Conservation (phyloP, 805 yeast species). For the Wickerhamomyces bovis region DNA sequence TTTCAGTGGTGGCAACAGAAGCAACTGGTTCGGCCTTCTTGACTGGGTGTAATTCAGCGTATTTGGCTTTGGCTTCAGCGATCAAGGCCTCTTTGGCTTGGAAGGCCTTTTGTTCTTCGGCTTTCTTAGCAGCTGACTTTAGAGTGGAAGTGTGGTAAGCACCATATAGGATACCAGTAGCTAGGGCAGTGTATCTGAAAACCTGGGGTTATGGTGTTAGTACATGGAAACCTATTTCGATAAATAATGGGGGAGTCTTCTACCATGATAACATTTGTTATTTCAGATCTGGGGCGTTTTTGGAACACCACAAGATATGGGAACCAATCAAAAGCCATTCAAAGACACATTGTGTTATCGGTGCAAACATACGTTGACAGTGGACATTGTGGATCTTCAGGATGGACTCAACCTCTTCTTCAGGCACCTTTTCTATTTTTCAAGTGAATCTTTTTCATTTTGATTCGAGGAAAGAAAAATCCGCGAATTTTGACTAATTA, state of each 20-base stretch:
- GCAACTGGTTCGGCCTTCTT: slow-evolving; percentile 22
- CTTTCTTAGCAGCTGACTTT: slow-evolving; percentile 51
- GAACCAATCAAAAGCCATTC: background rate
- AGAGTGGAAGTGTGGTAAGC: slow-evolving; percentile 73
- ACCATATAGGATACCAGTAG: slow-evolving; percentile 85
- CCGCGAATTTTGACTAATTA: background rate
- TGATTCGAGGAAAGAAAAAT: background rate
- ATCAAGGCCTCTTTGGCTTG: slow-evolving; percentile 68
- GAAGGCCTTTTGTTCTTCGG: slow-evolving; percentile 53
- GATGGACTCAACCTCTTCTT: background rate
- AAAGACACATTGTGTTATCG: background rate
- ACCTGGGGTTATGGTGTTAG: slow-evolving; percentile 39
- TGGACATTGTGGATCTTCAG: slow-evolving; percentile 32
- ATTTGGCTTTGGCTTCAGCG: slow-evolving; percentile 84
- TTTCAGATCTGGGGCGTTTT: background rate
- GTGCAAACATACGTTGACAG: slow-evolving; percentile 37
- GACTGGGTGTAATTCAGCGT: slow-evolving; percentile 52
- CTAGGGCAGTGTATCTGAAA: slow-evolving; percentile 88
- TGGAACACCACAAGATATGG: background rate
- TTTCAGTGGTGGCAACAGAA: slow-evolving; percentile 37
- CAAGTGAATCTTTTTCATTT: background rate
- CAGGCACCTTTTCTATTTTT: background rate
- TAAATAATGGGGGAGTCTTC: background rate
- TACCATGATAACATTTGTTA: background rate
- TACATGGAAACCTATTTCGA: background rate